Evolutionary conservation across 73 alveolate species (phyloP).

Genomic region (Symbiodinium natans): DNA sequence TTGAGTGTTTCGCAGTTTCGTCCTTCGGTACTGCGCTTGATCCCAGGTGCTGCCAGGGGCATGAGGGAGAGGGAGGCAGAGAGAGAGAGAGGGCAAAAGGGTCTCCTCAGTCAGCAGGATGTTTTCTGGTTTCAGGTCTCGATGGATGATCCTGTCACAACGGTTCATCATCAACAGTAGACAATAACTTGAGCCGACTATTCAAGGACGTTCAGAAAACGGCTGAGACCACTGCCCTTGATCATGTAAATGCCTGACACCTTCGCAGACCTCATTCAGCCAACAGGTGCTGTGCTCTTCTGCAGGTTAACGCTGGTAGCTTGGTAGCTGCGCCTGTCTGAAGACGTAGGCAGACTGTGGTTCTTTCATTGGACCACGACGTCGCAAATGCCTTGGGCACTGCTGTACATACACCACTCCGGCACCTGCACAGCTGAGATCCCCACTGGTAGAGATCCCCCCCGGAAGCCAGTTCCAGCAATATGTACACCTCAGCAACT

Average conservation of each 20-base stretch:
- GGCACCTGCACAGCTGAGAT: neutral
- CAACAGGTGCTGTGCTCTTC: neutral
- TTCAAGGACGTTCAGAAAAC: neutral
- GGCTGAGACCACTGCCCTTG: constrained; percentile 33
- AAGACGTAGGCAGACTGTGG: constrained; percentile 58
- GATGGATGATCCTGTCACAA: constrained; percentile 56
- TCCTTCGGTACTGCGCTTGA: too few species aligned
- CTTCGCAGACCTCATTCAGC: constrained; percentile 70
- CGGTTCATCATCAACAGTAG: too few species aligned
- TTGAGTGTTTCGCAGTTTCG: too few species aligned
- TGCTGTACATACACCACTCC: neutral
- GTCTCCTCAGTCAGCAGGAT: constrained; percentile 63
- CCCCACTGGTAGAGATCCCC: constrained; percentile 66
- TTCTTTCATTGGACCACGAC: constrained; percentile 66
- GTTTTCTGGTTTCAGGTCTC: constrained; percentile 89
- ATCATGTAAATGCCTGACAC: constrained; percentile 34
- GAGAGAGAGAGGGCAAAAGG: too few species aligned
- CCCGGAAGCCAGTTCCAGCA: constrained; percentile 66
- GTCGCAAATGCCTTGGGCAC: constrained; percentile 33
- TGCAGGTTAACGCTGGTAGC: neutral
- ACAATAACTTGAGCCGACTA: neutral
- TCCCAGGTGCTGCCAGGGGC: too few species aligned
- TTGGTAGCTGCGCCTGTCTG: constrained; percentile 30
- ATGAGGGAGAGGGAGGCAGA: too few species aligned
- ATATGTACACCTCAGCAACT: constrained; percentile 24